These are phyloP conservation scores for Calonectria honghensis DNA, from an alignment of 2,329 filamentous ascomycete species.

Conservation along the genomic window DNA sequence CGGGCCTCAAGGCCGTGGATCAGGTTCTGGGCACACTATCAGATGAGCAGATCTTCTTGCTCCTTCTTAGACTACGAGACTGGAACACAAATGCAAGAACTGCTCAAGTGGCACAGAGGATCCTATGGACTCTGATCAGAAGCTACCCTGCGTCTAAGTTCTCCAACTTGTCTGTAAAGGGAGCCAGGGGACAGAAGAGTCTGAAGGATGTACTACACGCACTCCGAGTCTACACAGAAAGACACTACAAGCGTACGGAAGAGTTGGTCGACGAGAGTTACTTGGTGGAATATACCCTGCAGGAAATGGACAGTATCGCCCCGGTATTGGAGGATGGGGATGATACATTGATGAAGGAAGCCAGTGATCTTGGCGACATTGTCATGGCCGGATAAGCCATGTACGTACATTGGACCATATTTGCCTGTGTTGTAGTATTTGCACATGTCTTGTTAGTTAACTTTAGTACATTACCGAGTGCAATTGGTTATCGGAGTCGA, in stretches of 20 bases:
- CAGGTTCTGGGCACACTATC: slow-evolving; percentile 86
- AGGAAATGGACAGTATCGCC: slow-evolving; percentile 89
- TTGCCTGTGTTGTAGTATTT: slow-evolving; percentile 13
- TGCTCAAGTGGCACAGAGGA: slow-evolving; percentile 87
- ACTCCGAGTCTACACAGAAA: slow-evolving; percentile 92
- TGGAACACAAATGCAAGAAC: slow-evolving; percentile 98
- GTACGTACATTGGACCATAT: not conserved
- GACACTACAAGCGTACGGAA: slow-evolving; percentile 92
- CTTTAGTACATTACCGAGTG: slow-evolving; percentile 16
- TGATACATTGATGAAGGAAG: slow-evolving; percentile 58
- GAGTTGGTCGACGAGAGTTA: slow-evolving; percentile 96
- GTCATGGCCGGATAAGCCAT: slow-evolving; percentile 59
- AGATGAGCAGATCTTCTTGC: slow-evolving; percentile 88
- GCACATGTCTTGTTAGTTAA: not conserved
- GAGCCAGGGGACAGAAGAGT: slow-evolving; percentile 76
- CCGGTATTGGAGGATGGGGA: slow-evolving; percentile 63
- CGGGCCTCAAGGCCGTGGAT: slow-evolving; percentile 83
- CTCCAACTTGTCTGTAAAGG: slow-evolving; percentile 79
- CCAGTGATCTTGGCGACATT: slow-evolving; percentile 64
- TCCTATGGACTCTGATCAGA: slow-evolving; percentile 86
- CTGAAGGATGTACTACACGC: slow-evolving; percentile 90
- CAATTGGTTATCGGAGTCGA: slow-evolving; percentile 18
- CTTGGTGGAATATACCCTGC: slow-evolving; percentile 92
- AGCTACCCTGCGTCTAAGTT: slow-evolving; percentile 88
- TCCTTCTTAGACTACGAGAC: slow-evolving; percentile 89